Base-by-base conservation (phyloP, 1,284 basidiomycete genomes). In the Porogramme epimiltina region DNA sequence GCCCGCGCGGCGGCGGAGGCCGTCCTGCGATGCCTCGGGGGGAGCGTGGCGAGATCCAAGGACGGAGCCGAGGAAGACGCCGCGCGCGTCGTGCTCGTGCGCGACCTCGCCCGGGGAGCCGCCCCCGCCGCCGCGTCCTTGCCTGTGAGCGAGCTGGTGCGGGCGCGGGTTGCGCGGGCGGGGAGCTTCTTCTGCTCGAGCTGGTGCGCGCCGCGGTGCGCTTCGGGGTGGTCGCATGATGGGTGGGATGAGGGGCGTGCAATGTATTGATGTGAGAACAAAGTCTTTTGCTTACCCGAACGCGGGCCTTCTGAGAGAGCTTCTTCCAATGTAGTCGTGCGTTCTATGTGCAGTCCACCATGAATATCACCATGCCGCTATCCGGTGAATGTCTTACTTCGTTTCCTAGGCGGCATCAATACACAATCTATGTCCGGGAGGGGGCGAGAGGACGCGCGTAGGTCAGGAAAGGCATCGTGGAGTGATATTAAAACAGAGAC, bases 401-500 rank as follows among this genome's bases (percentile, higher is more conserved):
- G 44, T 42, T 55, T 58, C 34, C 52, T 52, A 6, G 56, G 56
- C 23, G 49, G 51, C 42, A 50, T 28, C 15, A 51, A 42, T 6
- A 54, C 47, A 31, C 51, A 52, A 23, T 59, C 59, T 58, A 18
- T 37, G 28, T 31, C 6, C 16, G n/a, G 34, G 9, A 18, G 34
- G 5, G 5, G 16, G 34, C 25, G 6, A 16, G 22, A 16, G 39
- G 31, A 41, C 23, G 36, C 2, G 11, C 26, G 37, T 26, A 22
- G 9, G 38, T 26, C 8, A 33, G 18, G 3, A 18, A 40, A 4
- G 10, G 24, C 45, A 16, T 16, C 25, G 36, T 23, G 19, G 11
- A 19, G 15, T 18, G 13, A 42, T n/a, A 31, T 23, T 23, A 22
- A 23, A 31, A 38, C n/a, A n/a, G 16, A 36, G 31, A 42, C 61